A percentile compares a stretch with the other conserved stretches of the same genome.
These are phyloP conservation scores for Protomyces lactucae-debilis DNA, from an alignment of 1,139 yeast genomes.

Conservation along the genomic window DNA sequence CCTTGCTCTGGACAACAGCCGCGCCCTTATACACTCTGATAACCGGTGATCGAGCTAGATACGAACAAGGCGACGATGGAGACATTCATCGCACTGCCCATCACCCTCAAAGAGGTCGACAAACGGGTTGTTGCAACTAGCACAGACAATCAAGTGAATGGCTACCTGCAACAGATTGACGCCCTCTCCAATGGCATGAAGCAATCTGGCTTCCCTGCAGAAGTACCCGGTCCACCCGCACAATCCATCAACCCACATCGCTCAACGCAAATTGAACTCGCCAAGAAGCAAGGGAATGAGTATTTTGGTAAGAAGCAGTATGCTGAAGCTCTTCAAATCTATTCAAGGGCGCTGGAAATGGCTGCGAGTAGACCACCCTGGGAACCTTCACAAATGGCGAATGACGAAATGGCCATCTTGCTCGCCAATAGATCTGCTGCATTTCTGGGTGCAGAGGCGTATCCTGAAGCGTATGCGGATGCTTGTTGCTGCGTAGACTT, in stretches of 20 bases:
- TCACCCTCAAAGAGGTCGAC: background rate
- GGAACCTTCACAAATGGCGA: conserved; percentile 74
- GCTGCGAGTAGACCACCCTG: conserved; percentile 75
- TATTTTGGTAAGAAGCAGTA: conserved; percentile 59
- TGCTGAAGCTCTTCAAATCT: conserved; percentile 67
- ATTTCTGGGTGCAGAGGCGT: conserved; percentile 57
- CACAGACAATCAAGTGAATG: background rate
- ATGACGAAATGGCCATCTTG: conserved; percentile 70
- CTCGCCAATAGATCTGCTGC: conserved; percentile 82
- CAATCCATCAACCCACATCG: conserved; percentile 47
- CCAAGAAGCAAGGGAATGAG: conserved; percentile 67
- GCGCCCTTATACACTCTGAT: too few relatives aligned
- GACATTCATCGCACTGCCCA: background rate
- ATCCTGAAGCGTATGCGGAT: conserved; percentile 73
- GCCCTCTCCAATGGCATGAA: conserved; percentile 23
- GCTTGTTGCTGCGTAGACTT: conserved; percentile 69
- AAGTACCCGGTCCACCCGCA: conserved; percentile 50
- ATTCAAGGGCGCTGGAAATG: conserved; percentile 74
- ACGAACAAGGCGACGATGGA: background rate
- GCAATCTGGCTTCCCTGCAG: conserved; percentile 25
- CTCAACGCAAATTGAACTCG: conserved; percentile 62
- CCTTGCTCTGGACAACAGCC: too few relatives aligned
- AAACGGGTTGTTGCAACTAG: background rate
- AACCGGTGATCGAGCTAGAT: too few relatives aligned
- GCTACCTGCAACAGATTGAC: conserved; percentile 14